A percentile compares a stretch with the other conserved stretches of the same genome.
Evolutionary conservation across 1,139 yeast genomes (phyloP).

Genomic region (Tardiomyces digboiensis): DNA sequence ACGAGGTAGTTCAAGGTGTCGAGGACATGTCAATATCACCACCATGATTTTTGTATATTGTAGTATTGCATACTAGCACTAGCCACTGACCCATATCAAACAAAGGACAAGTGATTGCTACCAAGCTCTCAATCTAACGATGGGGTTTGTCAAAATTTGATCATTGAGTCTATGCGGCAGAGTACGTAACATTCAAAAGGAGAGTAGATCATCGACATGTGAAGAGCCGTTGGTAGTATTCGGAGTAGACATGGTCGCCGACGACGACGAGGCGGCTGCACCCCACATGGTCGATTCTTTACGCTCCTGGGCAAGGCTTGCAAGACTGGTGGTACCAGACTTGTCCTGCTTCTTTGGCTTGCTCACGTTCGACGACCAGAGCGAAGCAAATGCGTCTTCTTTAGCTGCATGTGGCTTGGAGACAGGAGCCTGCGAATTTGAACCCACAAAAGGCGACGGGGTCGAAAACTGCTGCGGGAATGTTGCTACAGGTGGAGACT

Average conservation of each 20-base stretch:
- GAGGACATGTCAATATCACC: background rate
- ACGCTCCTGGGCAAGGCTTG: slow-evolving; percentile 22
- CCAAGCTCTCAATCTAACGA: too few relatives aligned
- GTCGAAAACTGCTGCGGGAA: background rate
- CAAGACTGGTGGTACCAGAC: slow-evolving; percentile 13
- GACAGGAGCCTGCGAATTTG: slow-evolving; percentile 20
- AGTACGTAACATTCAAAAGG: too few relatives aligned
- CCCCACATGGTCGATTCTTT: slow-evolving; percentile 25
- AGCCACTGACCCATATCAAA: too few relatives aligned
- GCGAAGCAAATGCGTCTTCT: slow-evolving; percentile 71
- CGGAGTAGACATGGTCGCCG: slow-evolving; percentile 1
- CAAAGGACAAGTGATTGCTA: too few relatives aligned
- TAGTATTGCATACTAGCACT: too few relatives aligned
- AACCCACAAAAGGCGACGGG: background rate
- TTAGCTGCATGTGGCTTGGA: slow-evolving; percentile 24
- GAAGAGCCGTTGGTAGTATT: slow-evolving; percentile 4
- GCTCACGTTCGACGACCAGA: slow-evolving; percentile 54
- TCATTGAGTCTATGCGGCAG: too few relatives aligned
- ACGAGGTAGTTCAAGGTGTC: slow-evolving; percentile 8
- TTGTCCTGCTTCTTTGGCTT: slow-evolving; percentile 25
- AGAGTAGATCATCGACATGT: slow-evolving; percentile 14
- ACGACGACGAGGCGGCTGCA: slow-evolving; percentile 10
- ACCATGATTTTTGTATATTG: too few relatives aligned
- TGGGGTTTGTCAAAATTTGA: too few relatives aligned
- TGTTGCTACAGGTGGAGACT: slow-evolving; percentile 4